Evolutionary conservation across 2,329 filamentous ascomycete species (phyloP), one percentile per base, ranked within the genome.

Genomic region (Botrytis deweyae): DNA sequence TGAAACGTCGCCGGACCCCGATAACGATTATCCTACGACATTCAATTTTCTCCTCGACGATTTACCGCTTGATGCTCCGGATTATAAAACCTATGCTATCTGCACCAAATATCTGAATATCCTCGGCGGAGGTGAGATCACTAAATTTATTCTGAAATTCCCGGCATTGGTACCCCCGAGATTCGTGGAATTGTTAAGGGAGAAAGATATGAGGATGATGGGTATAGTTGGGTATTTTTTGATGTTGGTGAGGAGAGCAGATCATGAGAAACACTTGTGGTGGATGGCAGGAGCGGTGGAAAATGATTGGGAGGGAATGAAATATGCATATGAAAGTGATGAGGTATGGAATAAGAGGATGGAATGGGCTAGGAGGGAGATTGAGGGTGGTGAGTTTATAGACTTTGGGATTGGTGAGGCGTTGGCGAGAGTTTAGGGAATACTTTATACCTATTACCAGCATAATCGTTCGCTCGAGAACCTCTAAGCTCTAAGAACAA

Each of bases 301-400:
- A 38, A 42, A 59, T 36, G 70, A 72, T 38, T 72, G 64, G 25
- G 40, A 33, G 22, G 62, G 55, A 4, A 55, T 72, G 42, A 67
- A 49, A 58, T 9, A 38, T 20, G 20, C n/a, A 16, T 36, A 59
- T 55, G 49, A 58, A 25, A 52, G 46, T 46, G 25, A 67, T 38
- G 52, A 25, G 29, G 16, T 36, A 10, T 72, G 61, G 70, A 66
- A 46, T 22, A 12, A 1, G 1, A 72, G 40, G 25, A 66, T 72
- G 70, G 70, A 65, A 16, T 72, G 61, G 70, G 70, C 61, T 22
- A 42, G 36, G 20, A 66, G 46, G 14, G 70, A 72, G n/a, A 72
- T 72, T 63, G 68, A 67, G 22, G 22, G 33, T 7, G 64, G 33
- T 3, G 22, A 38, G 2, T n/a, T 29, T 40, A 16, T 67, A 12